phyloP scores from a whole-genome alignment of 306 rosid genomes.

The Medicago arabica region DNA sequence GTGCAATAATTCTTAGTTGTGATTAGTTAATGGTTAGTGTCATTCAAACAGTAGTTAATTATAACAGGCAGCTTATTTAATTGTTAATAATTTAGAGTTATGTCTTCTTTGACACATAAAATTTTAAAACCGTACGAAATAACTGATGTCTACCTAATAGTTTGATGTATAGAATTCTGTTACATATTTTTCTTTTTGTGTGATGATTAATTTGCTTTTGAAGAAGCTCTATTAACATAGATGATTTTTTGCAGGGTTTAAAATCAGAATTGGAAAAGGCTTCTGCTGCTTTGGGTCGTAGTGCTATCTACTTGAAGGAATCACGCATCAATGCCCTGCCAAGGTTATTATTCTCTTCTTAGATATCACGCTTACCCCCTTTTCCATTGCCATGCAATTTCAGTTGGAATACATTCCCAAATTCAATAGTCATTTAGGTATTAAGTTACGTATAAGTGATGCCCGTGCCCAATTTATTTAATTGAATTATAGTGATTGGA shows the following conservation, averaged over 20 bases:
- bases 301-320: constrained; percentile 86
- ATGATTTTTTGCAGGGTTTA: constrained; percentile 67
- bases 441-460: not conserved
- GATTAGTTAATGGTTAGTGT: not conserved
- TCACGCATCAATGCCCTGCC: constrained; percentile 93
- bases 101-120: not conserved
- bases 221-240: constrained; percentile 33
- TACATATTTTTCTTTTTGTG: not conserved
- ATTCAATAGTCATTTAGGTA: constrained; percentile 5
- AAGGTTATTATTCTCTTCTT: constrained; percentile 54
- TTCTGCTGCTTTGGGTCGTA: constrained; percentile 88
- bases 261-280: constrained; percentile 97
- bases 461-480: not conserved
- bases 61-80: not conserved
- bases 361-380: not conserved
- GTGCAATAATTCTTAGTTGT: constrained; percentile 5
- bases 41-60: constrained; percentile 3
- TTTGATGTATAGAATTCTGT: constrained; percentile 9
- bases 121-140: constrained; percentile 14
- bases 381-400: constrained; percentile 19
- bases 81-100: not conserved
- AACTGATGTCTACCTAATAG: constrained; percentile 25
- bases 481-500: not conserved
- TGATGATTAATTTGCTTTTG: constrained; percentile 20
- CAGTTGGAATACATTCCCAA: not conserved